These are phyloP conservation scores for Saccharomycopsis sp. DNA, from an alignment of 805 yeast genomes.

Conservation along the genomic window DNA sequence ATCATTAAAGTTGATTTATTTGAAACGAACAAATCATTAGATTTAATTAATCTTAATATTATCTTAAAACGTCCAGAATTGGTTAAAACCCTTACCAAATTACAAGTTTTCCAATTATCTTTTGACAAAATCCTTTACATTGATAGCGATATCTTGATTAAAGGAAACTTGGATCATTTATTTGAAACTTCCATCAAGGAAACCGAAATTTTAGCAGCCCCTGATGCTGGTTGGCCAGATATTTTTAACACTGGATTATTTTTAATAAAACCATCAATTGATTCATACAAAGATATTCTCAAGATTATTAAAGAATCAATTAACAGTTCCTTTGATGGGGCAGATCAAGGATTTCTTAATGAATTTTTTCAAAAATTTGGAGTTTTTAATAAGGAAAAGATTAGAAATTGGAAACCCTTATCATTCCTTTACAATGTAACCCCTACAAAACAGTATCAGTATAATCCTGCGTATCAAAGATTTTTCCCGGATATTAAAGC, in stretches of 20 bases:
- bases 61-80: slow-evolving; percentile 41
- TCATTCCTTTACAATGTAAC: slow-evolving; percentile 86
- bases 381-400: slow-evolving; percentile 17
- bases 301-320: slow-evolving; percentile 22
- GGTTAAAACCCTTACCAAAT: slow-evolving; percentile 39
- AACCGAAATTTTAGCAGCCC: slow-evolving; percentile 36
- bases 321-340: slow-evolving; percentile 60
- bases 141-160: slow-evolving; percentile 48
- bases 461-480: slow-evolving; percentile 55
- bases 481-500: slow-evolving; percentile 36
- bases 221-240: slow-evolving; percentile 92
- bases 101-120: slow-evolving; percentile 37
- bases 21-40: background rate
- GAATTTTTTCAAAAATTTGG: slow-evolving; percentile 42
- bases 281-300: slow-evolving; percentile 33
- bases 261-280: slow-evolving; percentile 53
- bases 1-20: slow-evolving; percentile 10
- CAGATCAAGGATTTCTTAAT: slow-evolving; percentile 85
- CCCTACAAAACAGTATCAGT: slow-evolving; percentile 50
- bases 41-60: slow-evolving; percentile 6
- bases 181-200: slow-evolving; percentile 1
- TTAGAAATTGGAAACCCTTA: slow-evolving; percentile 50
- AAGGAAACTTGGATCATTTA: slow-evolving; percentile 12
- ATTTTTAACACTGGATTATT: slow-evolving; percentile 77
- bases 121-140: slow-evolving; percentile 43